These are phyloP conservation scores for Fonsecaea pugnacius DNA, from an alignment of 2,329 filamentous ascomycete genomes.

Conservation along the genomic window DNA sequence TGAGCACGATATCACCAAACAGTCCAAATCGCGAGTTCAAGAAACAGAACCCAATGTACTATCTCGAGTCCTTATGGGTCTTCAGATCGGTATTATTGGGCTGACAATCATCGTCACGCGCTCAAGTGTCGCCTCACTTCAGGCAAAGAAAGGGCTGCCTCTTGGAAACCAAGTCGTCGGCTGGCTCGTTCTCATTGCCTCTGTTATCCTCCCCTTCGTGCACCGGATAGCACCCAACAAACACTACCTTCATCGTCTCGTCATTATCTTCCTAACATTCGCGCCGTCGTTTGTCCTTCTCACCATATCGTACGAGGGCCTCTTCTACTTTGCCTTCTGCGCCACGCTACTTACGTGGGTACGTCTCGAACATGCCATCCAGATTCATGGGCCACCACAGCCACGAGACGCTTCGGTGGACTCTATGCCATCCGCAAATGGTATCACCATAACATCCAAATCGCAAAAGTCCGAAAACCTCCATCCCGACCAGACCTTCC, in stretches of 20 bases:
- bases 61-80: slow-evolving; percentile 52
- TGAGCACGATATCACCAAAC: slow-evolving; percentile 66
- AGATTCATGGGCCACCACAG: slow-evolving; percentile 36
- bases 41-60: slow-evolving; percentile 36
- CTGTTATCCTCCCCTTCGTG: slow-evolving; percentile 77
- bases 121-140: slow-evolving; percentile 81
- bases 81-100: slow-evolving; percentile 70
- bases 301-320: slow-evolving; percentile 93
- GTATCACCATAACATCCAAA: slow-evolving; percentile 33
- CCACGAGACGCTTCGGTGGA: not conserved
- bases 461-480: slow-evolving; percentile 40
- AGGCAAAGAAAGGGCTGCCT: slow-evolving; percentile 82
- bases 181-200: slow-evolving; percentile 79
- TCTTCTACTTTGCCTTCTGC: slow-evolving; percentile 93
- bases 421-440: slow-evolving; percentile 25
- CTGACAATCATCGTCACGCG: slow-evolving; percentile 84
- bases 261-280: slow-evolving; percentile 89
- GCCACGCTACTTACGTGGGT: slow-evolving; percentile 85
- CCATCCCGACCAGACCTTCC: slow-evolving; percentile 50
- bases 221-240: slow-evolving; percentile 79
- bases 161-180: slow-evolving; percentile 85
- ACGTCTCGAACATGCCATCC: slow-evolving; percentile 78
- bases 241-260: slow-evolving; percentile 86
- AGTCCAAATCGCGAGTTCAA: slow-evolving; percentile 42
- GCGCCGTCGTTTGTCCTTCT: slow-evolving; percentile 93